These are phyloP conservation scores for Aspergillus indologenus DNA, from an alignment of 495 filamentous ascomycete genomes.

Conservation along the genomic window DNA sequence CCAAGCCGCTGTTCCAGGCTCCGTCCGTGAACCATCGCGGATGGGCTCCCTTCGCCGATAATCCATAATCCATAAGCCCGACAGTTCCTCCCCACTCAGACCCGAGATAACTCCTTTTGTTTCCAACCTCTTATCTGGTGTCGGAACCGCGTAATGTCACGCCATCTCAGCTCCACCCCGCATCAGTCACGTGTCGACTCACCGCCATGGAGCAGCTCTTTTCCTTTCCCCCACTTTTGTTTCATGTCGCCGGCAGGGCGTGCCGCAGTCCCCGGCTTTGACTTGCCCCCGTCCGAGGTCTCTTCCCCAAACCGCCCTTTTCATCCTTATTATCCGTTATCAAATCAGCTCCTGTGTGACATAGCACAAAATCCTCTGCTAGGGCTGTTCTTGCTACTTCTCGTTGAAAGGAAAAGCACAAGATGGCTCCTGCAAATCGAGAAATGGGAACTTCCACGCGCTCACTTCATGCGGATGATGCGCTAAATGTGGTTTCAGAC, in stretches of 20 bases:
- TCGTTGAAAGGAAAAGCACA: background rate
- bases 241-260: background rate
- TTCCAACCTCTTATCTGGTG: background rate
- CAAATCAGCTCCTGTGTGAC: conserved; percentile 1
- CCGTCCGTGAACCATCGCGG: conserved; percentile 44
- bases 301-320: background rate
- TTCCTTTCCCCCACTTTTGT: background rate
- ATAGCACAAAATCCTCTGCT: conserved; percentile 16
- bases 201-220: background rate
- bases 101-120: background rate
- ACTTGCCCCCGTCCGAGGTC: conserved; percentile 4
- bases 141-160: background rate
- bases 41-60: conserved; percentile 51
- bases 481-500: conserved; percentile 64
- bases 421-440: conserved; percentile 31
- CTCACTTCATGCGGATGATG: conserved; percentile 85
- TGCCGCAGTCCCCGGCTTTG: background rate
- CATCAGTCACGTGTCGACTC: conserved; percentile 11
- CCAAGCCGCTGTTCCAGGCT: conserved; percentile 43
- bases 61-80: conserved; percentile 8
- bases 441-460: conserved; percentile 53
- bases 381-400: conserved; percentile 8
- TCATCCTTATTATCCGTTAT: conserved; percentile 6
- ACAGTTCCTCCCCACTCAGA: background rate
- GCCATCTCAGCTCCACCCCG: background rate